phyloP scores from a whole-genome alignment of 441 rosid genomes.

The Gossypium gossypioides region DNA sequence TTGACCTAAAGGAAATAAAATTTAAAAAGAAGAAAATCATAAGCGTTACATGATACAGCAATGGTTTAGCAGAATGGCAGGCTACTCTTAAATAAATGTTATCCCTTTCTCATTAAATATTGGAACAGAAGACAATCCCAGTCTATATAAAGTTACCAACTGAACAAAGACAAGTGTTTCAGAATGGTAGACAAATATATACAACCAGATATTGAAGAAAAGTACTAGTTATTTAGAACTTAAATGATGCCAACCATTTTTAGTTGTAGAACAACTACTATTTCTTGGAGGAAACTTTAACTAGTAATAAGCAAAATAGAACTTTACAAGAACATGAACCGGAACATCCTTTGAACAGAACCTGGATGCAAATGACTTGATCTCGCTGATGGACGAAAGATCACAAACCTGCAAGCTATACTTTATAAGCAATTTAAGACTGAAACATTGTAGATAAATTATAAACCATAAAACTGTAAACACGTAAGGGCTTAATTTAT shows the following conservation, averaged over 20 bases:
- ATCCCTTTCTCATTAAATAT: not conserved
- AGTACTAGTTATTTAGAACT: not conserved
- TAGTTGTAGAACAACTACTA: not conserved
- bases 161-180: not conserved
- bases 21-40: constrained; percentile 3
- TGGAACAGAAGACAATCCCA: not conserved
- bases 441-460: not conserved
- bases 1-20: constrained; percentile 41
- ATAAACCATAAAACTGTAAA: not conserved
- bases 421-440: constrained; percentile 14
- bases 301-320: not conserved
- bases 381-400: constrained; percentile 59
- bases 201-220: not conserved
- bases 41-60: not conserved
- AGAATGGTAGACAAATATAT: not conserved
- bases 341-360: constrained; percentile 66
- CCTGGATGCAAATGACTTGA: constrained; percentile 68
- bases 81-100: not conserved
- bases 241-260: not conserved
- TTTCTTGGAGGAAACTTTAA: not conserved
- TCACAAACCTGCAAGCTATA: constrained; percentile 64
- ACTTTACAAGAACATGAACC: constrained; percentile 63
- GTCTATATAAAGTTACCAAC: not conserved
- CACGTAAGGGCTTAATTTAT: not conserved
- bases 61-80: not conserved